phyloP scores from a whole-genome alignment of 352 stramenopile species.

The Elongisporangium undulatum region DNA sequence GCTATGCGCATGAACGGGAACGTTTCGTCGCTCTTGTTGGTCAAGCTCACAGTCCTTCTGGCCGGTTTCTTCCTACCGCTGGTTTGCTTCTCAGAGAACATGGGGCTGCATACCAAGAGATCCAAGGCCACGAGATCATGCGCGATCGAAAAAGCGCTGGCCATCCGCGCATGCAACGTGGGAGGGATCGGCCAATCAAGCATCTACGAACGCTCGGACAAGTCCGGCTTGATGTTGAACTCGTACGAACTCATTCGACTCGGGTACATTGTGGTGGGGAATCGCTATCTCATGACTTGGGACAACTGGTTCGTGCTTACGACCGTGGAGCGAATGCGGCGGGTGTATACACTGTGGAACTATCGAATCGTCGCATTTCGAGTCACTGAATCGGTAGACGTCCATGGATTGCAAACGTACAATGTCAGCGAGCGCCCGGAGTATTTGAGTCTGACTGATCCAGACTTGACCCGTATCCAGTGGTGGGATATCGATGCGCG shows the following conservation, averaged over 20 bases:
- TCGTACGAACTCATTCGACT: conserved; percentile 23
- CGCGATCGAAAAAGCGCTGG: conserved; percentile 2
- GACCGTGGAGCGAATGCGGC: conserved; percentile 7
- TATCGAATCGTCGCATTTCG: conserved; percentile 10
- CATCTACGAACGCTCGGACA: not conserved
- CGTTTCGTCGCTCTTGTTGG: conserved; percentile 21
- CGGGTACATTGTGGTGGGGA: conserved; percentile 16
- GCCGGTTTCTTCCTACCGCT: conserved; percentile 29
- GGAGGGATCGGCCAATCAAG: not conserved
- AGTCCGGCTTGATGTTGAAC: conserved; percentile 1
- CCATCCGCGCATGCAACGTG: not conserved
- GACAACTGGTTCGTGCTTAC: conserved; percentile 20
- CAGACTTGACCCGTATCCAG: not conserved
- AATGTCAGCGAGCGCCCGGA: not conserved
- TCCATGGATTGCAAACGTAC: not conserved
- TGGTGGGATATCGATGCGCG: not conserved
- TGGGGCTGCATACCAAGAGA: not conserved
- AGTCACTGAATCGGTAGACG: not conserved
- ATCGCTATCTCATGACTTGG: conserved; percentile 13
- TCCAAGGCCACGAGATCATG: not conserved
- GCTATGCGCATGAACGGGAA: conserved; percentile 24
- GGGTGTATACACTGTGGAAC: conserved; percentile 17
- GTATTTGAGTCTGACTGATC: not conserved
- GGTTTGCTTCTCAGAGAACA: conserved; percentile 1
- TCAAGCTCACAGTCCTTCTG: conserved; percentile 34